phyloP scores from a whole-genome alignment of 1,139 yeast species.

The Yamadazyma kanchanaburiensis region DNA sequence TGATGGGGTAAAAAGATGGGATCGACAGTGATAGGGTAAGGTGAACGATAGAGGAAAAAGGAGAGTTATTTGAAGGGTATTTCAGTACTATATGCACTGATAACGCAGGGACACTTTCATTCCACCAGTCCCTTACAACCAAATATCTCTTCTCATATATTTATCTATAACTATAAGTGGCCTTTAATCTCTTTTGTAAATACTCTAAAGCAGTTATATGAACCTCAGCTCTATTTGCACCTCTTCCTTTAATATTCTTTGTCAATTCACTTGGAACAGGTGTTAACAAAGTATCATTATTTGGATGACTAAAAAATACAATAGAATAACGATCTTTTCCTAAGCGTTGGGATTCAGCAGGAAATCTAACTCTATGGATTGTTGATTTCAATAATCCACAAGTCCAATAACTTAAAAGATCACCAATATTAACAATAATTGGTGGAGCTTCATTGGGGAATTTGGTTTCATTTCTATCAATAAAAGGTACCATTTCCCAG shows the following conservation, averaged over 20 bases:
- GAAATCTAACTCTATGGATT: slow-evolving; percentile 68
- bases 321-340: slow-evolving; percentile 75
- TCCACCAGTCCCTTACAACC: too few species aligned
- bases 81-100: too few species aligned
- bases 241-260: slow-evolving; percentile 38
- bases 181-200: slow-evolving; percentile 58
- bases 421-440: slow-evolving; percentile 73
- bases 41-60: too few species aligned
- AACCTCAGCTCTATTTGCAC: slow-evolving; percentile 38
- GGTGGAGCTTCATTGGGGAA: slow-evolving; percentile 53
- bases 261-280: slow-evolving; percentile 69
- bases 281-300: slow-evolving; percentile 56
- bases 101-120: too few species aligned
- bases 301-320: slow-evolving; percentile 81
- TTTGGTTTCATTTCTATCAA: slow-evolving; percentile 28
- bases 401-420: slow-evolving; percentile 76
- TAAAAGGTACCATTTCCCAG: slow-evolving; percentile 67
- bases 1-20: too few species aligned
- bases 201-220: slow-evolving; percentile 66
- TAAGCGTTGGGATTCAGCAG: slow-evolving; percentile 47
- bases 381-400: slow-evolving; percentile 71
- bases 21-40: too few species aligned
- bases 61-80: too few species aligned
- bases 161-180: slow-evolving; percentile 61
- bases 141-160: too few species aligned